Percentiles rank a stretch among this genome's conserved stretches.
phyloP scores from a whole-genome alignment of 1,284 basidiomycete species.

The Leccinum huronense region DNA sequence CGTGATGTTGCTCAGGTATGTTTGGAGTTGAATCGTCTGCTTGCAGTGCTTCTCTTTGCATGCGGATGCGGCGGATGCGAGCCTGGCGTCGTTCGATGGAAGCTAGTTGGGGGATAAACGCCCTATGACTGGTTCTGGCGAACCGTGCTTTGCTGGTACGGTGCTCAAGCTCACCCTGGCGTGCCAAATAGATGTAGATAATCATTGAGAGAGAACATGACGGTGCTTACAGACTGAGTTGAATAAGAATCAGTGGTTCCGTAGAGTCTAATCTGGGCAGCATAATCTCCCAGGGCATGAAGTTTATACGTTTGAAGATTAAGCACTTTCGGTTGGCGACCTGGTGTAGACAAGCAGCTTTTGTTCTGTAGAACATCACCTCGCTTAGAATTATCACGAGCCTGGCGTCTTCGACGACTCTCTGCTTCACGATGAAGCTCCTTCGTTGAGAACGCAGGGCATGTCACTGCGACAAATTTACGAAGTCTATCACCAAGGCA shows the following conservation, averaged over 20 bases:
- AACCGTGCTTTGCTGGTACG: not conserved
- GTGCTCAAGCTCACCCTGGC: not conserved
- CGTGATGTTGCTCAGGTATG: not conserved
- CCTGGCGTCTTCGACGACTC: too few relatives aligned
- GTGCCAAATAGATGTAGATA: not conserved
- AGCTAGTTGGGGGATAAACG: not conserved
- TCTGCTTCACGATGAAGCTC: too few relatives aligned
- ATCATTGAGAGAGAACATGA: not conserved
- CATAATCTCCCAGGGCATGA: not conserved
- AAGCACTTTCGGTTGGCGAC: not conserved
- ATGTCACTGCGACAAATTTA: too few relatives aligned
- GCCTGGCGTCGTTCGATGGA: not conserved
- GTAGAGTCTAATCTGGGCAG: not conserved
- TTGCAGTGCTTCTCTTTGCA: not conserved
- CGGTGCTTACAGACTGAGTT: not conserved
- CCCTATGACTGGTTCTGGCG: not conserved
- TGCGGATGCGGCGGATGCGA: too few relatives aligned
- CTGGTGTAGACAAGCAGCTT: not conserved
- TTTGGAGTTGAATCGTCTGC: not conserved
- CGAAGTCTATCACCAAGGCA: too few relatives aligned
- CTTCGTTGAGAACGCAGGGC: too few relatives aligned
- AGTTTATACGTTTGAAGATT: slow-evolving; percentile 1
- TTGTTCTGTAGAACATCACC: not conserved
- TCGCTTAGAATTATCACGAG: too few relatives aligned
- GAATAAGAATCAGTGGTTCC: not conserved